Evolutionary conservation across 805 yeast species (phyloP).

Genomic region (Blastobotrys americana): DNA sequence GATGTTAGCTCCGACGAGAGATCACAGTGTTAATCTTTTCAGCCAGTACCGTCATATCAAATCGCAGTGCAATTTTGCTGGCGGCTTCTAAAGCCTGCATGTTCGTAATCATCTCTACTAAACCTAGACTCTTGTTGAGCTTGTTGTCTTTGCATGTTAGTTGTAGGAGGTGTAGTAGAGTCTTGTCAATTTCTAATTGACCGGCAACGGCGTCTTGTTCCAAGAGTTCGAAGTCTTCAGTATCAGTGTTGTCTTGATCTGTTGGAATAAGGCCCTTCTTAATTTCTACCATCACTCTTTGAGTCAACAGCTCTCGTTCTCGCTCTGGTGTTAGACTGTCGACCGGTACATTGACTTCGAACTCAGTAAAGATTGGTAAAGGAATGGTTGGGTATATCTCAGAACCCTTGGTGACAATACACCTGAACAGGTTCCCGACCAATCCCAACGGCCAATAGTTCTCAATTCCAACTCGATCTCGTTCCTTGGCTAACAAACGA

Average conservation of each 20-base stretch:
- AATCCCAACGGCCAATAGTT: constrained; percentile 83
- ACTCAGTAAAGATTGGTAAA: constrained; percentile 72
- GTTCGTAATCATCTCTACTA: constrained; percentile 62
- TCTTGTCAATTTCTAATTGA: constrained; percentile 55
- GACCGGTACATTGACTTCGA: constrained; percentile 64
- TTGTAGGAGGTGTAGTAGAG: constrained; percentile 70
- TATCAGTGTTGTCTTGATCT: constrained; percentile 20
- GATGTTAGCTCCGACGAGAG: neutral
- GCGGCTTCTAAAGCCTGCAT: constrained; percentile 83
- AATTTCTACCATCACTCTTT: constrained; percentile 21
- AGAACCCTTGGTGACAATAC: constrained; percentile 66
- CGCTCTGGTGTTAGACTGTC: constrained; percentile 19
- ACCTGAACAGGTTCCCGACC: constrained; percentile 54
- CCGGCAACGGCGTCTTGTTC: constrained; percentile 31
- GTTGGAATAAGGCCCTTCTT: constrained; percentile 23
- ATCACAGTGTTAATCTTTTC: constrained; percentile 44
- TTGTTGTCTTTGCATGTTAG: constrained; percentile 62
- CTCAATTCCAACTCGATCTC: constrained; percentile 14
- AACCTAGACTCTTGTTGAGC: constrained; percentile 56
- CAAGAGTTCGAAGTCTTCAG: constrained; percentile 39
- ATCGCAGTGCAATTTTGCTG: constrained; percentile 70
- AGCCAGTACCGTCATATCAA: constrained; percentile 46
- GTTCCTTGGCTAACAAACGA: constrained; percentile 35
- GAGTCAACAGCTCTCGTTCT: constrained; percentile 24
- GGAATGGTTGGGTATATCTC: constrained; percentile 72